Conservation (phyloP, 2,329 filamentous ascomycete species). For the Clarireedia monteithiana region DNA sequence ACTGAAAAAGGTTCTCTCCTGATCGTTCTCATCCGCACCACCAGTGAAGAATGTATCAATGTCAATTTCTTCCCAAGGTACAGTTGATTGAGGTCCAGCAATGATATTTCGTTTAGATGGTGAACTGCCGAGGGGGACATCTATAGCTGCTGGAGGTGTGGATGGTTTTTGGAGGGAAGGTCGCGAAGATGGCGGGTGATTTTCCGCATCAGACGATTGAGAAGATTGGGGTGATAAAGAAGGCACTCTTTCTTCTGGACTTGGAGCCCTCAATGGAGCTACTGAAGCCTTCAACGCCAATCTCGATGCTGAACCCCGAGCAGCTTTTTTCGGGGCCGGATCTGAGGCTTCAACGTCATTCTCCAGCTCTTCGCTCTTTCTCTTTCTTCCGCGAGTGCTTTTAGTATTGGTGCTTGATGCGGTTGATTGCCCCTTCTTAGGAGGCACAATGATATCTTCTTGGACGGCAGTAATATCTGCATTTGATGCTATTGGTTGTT, state of each 20-base stretch:
- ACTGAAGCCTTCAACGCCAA: slow-evolving; percentile 41
- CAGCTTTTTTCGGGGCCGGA: slow-evolving; percentile 25
- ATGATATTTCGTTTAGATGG: slow-evolving; percentile 54
- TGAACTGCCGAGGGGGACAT: slow-evolving; percentile 44
- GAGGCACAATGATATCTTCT: slow-evolving; percentile 50
- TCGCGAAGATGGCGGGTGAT: slow-evolving; percentile 63
- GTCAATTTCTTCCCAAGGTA: slow-evolving; percentile 67
- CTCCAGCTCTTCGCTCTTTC: slow-evolving; percentile 48
- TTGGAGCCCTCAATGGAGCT: slow-evolving; percentile 35
- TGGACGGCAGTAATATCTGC: slow-evolving; percentile 36
- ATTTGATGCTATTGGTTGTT: not conserved
- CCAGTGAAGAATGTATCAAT: slow-evolving; percentile 61
- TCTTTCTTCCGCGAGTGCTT: slow-evolving; percentile 47
- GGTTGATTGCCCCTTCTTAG: not conserved
- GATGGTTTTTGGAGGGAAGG: slow-evolving; percentile 32
- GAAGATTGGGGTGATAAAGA: slow-evolving; percentile 36
- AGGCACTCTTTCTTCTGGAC: slow-evolving; percentile 41
- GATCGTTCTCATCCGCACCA: slow-evolving; percentile 31
- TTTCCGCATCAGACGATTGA: slow-evolving; percentile 74
- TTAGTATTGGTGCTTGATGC: slow-evolving; percentile 50
- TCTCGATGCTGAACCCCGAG: slow-evolving; percentile 30
- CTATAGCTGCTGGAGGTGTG: slow-evolving; percentile 27
- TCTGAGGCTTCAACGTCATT: slow-evolving; percentile 41
- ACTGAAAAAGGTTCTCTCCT: slow-evolving; percentile 26
- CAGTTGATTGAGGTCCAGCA: slow-evolving; percentile 46